Percentiles rank a stretch among this genome's conserved stretches.
Evolutionary conservation across 768 basidiomycete genomes (phyloP).

Genomic region (Russula compacta): DNA sequence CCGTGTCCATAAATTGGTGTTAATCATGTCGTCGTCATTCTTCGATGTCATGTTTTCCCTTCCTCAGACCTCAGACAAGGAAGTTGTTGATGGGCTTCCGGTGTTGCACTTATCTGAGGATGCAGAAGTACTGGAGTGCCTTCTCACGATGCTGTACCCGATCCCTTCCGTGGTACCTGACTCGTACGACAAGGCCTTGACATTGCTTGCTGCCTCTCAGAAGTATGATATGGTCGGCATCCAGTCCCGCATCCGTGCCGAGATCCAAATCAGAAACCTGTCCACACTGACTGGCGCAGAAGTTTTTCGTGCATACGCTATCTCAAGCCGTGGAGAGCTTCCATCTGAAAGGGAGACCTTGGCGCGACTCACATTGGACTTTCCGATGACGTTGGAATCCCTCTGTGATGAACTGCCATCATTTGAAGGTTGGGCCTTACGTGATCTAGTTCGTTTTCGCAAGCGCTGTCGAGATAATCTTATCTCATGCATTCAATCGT

Average conservation of each 20-base stretch:
- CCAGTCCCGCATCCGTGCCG: neutral
- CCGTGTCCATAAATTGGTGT: conserved; percentile 8
- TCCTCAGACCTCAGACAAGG: neutral
- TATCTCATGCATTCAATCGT: neutral
- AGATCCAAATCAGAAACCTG: neutral
- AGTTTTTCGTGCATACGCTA: conserved; percentile 1
- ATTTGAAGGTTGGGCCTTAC: neutral
- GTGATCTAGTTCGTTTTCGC: neutral
- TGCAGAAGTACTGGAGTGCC: neutral
- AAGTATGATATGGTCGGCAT: conserved; percentile 23
- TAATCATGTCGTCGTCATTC: conserved; percentile 5
- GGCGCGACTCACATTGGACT: neutral
- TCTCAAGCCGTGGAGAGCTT: neutral
- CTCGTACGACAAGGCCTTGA: neutral
- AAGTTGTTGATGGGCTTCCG: neutral
- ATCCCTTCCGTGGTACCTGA: conserved; percentile 1
- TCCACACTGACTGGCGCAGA: neutral
- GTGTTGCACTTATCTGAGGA: conserved; percentile 5
- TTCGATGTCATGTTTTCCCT: conserved; percentile 18
- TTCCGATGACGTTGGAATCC: neutral
- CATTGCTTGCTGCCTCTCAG: conserved; percentile 12
- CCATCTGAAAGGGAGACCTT: neutral
- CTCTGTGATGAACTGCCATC: neutral
- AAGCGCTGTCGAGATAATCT: neutral
- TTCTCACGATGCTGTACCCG: conserved; percentile 10